Base-by-base conservation (phyloP, 345 rosid genomes). In the Citropsis articulata region DNA sequence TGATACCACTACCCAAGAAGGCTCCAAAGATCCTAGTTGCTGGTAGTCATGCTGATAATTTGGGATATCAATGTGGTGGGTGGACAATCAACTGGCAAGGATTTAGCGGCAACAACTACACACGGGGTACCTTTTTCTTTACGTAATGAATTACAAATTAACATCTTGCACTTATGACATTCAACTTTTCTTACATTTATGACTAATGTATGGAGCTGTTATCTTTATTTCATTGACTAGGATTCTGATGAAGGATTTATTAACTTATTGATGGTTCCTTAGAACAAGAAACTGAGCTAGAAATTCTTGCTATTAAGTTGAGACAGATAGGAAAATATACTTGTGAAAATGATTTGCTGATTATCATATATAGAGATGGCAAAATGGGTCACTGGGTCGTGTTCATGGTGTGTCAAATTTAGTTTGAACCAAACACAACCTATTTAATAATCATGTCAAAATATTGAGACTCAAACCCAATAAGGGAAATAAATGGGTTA, bases 31-130 rank as follows among this genome's bases (percentile, higher is more conserved):
- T 96, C 80, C 87, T 96, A 21, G 94, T 96, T 14, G 90, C 97
- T 45, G 98, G 99, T 24, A 89, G 88, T 74, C 99, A 94, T 69
- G 97, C 99, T 75, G 94, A 94, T 80, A 89, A 96, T 84, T 90
- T 96, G 76, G 99, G 99, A 61, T 94, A 89, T 85, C 99, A 96
- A 48, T 94, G 97, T 81, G 99, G 99, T 73, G 99, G 99, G 57
- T 96, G 99, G 99, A 91, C 99, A 27, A 92, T 96, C 38, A 82
- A 74, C 19, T 96, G 98, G 97, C 99, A 91, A 88, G 99, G 97
- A 67, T 86, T 85, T 72, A 77, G 79, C 40, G 98, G 97, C 79
- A 92, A 94, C 85, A 89, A 87, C 72, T 57, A 73, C 50, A 94
- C 97, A 12, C 83, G 87, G 50, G 99, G 98, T 92, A 87, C 22